Conservation (phyloP, 768 basidiomycete species). For the Lyophyllum semitale region DNA sequence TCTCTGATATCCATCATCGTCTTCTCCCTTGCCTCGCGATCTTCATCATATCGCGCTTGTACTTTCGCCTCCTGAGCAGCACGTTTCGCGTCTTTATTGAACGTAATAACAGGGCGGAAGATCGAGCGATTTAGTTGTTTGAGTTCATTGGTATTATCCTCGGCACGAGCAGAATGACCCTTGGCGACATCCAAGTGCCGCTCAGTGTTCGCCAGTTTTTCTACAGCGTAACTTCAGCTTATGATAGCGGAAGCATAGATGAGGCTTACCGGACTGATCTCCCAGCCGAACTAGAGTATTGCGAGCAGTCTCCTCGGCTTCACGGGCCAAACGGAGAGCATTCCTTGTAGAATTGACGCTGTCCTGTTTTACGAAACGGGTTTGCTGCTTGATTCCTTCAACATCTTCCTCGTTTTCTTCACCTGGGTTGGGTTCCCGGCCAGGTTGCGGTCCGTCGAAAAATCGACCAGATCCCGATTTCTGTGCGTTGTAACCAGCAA, state of each 20-base stretch:
- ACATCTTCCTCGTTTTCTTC: slow-evolving; percentile 85
- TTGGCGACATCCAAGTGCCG: slow-evolving; percentile 92
- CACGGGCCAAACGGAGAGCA: slow-evolving; percentile 88
- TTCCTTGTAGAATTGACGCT: slow-evolving; percentile 87
- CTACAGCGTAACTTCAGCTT: slow-evolving; percentile 37
- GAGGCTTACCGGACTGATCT: slow-evolving; percentile 83
- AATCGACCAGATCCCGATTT: slow-evolving; percentile 64
- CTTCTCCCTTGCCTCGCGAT: slow-evolving; percentile 80
- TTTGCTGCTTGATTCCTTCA: slow-evolving; percentile 94
- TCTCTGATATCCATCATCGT: slow-evolving; percentile 85
- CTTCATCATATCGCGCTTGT: slow-evolving; percentile 83
- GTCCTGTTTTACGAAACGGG: slow-evolving; percentile 88
- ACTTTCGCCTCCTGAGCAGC: slow-evolving; percentile 84
- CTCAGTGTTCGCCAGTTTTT: slow-evolving; percentile 90
- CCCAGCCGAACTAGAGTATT: slow-evolving; percentile 85
- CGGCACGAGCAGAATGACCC: slow-evolving; percentile 81
- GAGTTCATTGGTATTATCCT: slow-evolving; percentile 90
- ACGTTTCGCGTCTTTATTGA: slow-evolving; percentile 94
- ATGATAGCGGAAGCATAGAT: neutral
- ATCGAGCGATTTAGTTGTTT: slow-evolving; percentile 94
- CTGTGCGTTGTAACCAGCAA: slow-evolving; percentile 70
- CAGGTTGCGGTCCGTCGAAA: slow-evolving; percentile 59
- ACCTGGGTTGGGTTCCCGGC: slow-evolving; percentile 51
- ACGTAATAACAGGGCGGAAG: slow-evolving; percentile 88
- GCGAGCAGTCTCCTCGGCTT: slow-evolving; percentile 93